Evolutionary conservation across 495 filamentous ascomycete genomes (phyloP).

Genomic region (Amphirosellinia nigrospora): DNA sequence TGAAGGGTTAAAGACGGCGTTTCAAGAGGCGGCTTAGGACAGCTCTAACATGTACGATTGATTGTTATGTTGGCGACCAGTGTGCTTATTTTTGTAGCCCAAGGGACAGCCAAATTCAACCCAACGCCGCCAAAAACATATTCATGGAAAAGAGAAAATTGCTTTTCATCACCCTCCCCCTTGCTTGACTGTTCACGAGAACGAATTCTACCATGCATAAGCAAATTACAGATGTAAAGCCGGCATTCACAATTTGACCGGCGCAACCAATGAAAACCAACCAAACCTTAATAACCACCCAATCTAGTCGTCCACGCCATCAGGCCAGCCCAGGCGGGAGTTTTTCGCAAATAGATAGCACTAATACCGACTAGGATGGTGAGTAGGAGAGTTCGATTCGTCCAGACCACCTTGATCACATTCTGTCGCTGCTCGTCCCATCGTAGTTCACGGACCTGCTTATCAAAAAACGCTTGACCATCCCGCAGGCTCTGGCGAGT

Average conservation of each 20-base stretch:
- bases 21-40: slow-evolving; percentile 45
- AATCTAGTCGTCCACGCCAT: slow-evolving; percentile 29
- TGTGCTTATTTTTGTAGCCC: not conserved
- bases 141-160: not conserved
- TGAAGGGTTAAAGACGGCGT: slow-evolving; percentile 60
- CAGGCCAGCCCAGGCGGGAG: slow-evolving; percentile 35
- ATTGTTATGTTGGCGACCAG: slow-evolving; percentile 18
- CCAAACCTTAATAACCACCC: not conserved
- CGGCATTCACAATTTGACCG: not conserved
- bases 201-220: not conserved
- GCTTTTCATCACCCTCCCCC: not conserved
- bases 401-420: slow-evolving; percentile 60
- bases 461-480: slow-evolving; percentile 60
- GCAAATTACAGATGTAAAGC: not conserved
- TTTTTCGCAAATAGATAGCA: slow-evolving; percentile 48
- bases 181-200: not conserved
- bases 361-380: slow-evolving; percentile 68
- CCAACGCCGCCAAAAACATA: not conserved
- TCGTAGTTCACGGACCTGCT: slow-evolving; percentile 70
- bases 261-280: not conserved
- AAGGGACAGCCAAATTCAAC: not conserved
- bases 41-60: not conserved
- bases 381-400: slow-evolving; percentile 65
- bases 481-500: slow-evolving; percentile 60
- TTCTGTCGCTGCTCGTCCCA: slow-evolving; percentile 65